Evolutionary conservation across 2,329 filamentous ascomycete species (phyloP).

Genomic region (Cladorrhinum sp.): DNA sequence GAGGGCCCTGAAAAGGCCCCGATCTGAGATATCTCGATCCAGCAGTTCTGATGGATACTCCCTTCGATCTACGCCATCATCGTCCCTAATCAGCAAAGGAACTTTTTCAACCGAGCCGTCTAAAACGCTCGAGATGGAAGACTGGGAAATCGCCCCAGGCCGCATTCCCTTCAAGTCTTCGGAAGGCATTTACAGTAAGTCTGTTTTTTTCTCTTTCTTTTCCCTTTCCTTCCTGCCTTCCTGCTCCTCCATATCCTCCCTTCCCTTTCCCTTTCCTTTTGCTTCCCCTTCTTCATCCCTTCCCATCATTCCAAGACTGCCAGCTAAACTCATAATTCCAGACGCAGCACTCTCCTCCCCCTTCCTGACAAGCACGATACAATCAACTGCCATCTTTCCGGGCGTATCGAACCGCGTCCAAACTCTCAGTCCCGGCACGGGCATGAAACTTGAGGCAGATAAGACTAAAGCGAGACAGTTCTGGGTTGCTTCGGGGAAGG

Average conservation of each 20-base stretch:
- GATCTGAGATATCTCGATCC: neutral
- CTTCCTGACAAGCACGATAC: conserved; percentile 28
- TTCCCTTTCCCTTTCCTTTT: neutral
- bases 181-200: conserved; percentile 25
- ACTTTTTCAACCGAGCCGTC: conserved; percentile 10
- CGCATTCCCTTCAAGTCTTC: conserved; percentile 28
- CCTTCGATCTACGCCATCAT: too few species aligned
- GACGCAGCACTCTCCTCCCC: conserved; percentile 36
- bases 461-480: conserved; percentile 27
- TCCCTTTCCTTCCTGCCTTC: neutral
- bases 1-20: neutral
- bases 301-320: neutral
- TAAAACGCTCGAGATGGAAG: conserved; percentile 35
- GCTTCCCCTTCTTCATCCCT: neutral
- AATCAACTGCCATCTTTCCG: conserved; percentile 27
- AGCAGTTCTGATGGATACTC: too few species aligned
- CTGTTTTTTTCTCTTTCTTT: neutral
- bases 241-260: neutral
- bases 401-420: conserved; percentile 31
- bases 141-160: conserved; percentile 38
- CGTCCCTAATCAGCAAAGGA: conserved; percentile 21
- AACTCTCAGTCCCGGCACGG: conserved; percentile 27
- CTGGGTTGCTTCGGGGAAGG: conserved; percentile 33
- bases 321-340: conserved; percentile 8
- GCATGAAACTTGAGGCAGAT: conserved; percentile 23